Base-by-base conservation (phyloP, 768 basidiomycete genomes). In the Neoboletus brunneissimus region DNA sequence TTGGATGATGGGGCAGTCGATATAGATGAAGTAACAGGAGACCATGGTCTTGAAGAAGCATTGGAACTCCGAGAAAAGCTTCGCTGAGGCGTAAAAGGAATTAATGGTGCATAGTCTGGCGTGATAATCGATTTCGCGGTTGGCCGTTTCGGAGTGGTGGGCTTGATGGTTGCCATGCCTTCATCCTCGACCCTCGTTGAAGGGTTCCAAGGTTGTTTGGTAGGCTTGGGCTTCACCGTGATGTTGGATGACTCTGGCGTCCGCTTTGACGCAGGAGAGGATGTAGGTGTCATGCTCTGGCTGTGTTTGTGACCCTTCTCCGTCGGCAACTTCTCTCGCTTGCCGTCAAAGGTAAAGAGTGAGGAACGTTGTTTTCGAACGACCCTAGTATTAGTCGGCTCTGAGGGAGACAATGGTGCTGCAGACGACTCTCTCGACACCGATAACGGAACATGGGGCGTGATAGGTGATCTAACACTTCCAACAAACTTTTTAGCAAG, bases 11-110 rank as follows among this genome's bases (percentile, higher is more conserved):
- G 76, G n/a, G 82, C 81, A 20, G 86, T 88, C 15, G 88, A 88
- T 66, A 81, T 79, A 13, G 88, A 86, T 7, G 86, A 86, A 51
- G 81, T 86, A 22, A 87, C 74, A 40, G 89, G 89, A 12, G 89
- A 89, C 87, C 88, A 90, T 48, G 89, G 89, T 42, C 89, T 77
- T 15, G 88, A 90, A 51, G 89, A 89, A 20, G 84, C 79, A 79
- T 89, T 86, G 16, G 89, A 91, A 27, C 82, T 81, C 48, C 89
- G 81, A 27, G 89, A 90, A 29, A 84, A 61, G 70, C 89, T 89
- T 58, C 89, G 79, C 60, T 79, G 77, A 61, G 80, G 75, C 2
- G 83, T 76, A 16, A 75, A 69, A 20, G 83, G 82, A 27, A 80
- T 76, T 27, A 82, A 75, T 20, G 78, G 81, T 44, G 73, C 66